Base-by-base conservation (phyloP, 2,329 filamentous ascomycete genomes). In the Cercospora janseana region DNA sequence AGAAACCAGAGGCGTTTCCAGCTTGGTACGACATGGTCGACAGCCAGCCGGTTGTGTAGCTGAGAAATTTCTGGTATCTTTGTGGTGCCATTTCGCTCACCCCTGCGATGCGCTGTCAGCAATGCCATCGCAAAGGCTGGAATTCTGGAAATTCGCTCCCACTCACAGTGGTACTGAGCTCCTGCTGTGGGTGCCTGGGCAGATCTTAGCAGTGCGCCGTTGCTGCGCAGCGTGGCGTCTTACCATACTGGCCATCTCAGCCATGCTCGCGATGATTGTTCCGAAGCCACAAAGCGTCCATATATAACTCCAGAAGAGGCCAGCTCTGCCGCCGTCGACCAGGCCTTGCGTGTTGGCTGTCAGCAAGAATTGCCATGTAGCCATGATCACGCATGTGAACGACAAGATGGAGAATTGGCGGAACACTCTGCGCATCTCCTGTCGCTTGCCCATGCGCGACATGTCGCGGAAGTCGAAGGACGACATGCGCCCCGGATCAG, bases 341-440 rank as follows among this genome's bases (percentile, higher is more conserved):
- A 58, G 34, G 3, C 52, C 55, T 46, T 61, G 59, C 4, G 51
- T 59, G 35, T 61, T 62, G 4, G 56, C 70, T 59, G 68, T 66
- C 3, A 77, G 59, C 4, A 72, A 63, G 12, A 71, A 70, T 56
- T 80, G 77, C 77, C 77, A 79, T 0, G 77, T 78, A 32, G 72
- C 73, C 61, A 78, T 72, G 31, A 76, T 69, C 7, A 75, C 72
- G 49, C 74, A 75, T 16, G 72, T 72, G 46, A 79, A 78, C 1
- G 73, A 73, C n/a, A 79, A 60, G 8, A 75, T 75, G 1, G 74
- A 73, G 40, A 76, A 58, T 54, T 74, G 73, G 4, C 70, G 65
- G 51, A 78, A 79, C 52, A 75, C 75, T 49, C 76, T 65, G 69
- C 70, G 70, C 61, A 77, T 68, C 40, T 76, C 71, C 48, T 75